Percentiles rank a stretch among this genome's conserved stretches.
Conservation (phyloP, 495 filamentous ascomycete genomes). For the Neurospora africana region DNA sequence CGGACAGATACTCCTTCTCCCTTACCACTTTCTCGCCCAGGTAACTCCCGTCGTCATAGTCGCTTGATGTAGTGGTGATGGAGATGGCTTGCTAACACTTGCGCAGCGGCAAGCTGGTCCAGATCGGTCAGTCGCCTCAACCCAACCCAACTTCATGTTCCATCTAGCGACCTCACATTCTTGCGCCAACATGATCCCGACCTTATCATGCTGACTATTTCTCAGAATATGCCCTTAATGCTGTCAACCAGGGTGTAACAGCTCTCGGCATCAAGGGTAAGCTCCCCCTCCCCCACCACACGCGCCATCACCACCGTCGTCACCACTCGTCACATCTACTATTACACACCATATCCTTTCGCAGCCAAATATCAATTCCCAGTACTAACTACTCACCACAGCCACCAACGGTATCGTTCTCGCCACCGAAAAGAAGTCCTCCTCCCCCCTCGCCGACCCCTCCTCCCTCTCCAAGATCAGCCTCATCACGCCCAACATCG, state of each 20-base stretch:
- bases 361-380: neutral
- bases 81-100: constrained; percentile 35
- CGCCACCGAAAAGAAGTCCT: constrained; percentile 98
- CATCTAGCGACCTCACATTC: neutral
- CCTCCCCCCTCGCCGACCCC: constrained; percentile 87
- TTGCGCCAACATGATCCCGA: neutral
- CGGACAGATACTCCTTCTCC: constrained; percentile 98
- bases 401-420: constrained; percentile 98
- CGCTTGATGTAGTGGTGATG: constrained; percentile 4
- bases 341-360: neutral
- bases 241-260: constrained; percentile 97
- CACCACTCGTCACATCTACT: neutral
- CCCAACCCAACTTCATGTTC: neutral
- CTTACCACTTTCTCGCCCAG: constrained; percentile 99
- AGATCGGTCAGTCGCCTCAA: constrained; percentile 50
- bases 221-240: constrained; percentile 96
- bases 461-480: constrained; percentile 95
- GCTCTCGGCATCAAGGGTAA: constrained; percentile 95
- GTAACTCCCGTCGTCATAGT: constrained; percentile 41
- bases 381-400: constrained; percentile 21
- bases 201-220: constrained; percentile 4
- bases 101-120: constrained; percentile 81
- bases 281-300: constrained; percentile 3
- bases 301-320: neutral
- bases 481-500: constrained; percentile 95